phyloP scores from a whole-genome alignment of 1,139 yeast genomes.

The Saccharomycopsis hybrid region DNA sequence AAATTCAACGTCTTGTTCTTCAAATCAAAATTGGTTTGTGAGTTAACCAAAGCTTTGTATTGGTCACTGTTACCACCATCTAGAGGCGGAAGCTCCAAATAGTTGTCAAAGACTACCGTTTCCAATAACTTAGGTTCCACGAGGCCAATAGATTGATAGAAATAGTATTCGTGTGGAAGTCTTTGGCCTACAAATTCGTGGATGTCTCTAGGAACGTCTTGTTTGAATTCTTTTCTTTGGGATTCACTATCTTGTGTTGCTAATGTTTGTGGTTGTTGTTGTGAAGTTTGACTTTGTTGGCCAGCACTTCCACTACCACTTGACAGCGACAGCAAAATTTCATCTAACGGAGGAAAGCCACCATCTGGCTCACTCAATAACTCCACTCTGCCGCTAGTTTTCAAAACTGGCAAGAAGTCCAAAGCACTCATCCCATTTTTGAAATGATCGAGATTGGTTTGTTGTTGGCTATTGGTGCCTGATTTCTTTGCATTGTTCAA shows the following conservation, averaged over 20 bases:
- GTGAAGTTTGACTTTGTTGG: neutral
- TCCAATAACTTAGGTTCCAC: conserved; percentile 61
- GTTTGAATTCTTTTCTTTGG: conserved; percentile 11
- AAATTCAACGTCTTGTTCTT: conserved; percentile 62
- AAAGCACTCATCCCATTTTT: conserved; percentile 49
- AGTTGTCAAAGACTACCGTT: conserved; percentile 59
- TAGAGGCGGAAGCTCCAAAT: conserved; percentile 61
- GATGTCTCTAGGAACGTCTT: conserved; percentile 64
- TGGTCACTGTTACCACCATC: conserved; percentile 58
- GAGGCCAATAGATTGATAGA: conserved; percentile 75
- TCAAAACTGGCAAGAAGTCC: conserved; percentile 63
- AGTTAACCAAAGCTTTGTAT: conserved; percentile 49
- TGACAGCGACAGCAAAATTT: neutral
- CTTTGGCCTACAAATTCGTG: conserved; percentile 82
- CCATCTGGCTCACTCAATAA: conserved; percentile 35
- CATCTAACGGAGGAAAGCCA: conserved; percentile 29
- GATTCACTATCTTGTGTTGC: neutral
- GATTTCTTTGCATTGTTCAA: conserved; percentile 21
- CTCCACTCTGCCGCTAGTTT: conserved; percentile 61
- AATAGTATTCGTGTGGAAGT: conserved; percentile 79
- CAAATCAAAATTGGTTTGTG: conserved; percentile 39
- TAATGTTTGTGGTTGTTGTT: neutral
- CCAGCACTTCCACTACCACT: neutral
- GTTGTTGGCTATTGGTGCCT: conserved; percentile 21
- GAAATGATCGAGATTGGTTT: conserved; percentile 31